Evolutionary conservation across 1,284 basidiomycete genomes (phyloP).

Genomic region (Apiotrichum sp.): DNA sequence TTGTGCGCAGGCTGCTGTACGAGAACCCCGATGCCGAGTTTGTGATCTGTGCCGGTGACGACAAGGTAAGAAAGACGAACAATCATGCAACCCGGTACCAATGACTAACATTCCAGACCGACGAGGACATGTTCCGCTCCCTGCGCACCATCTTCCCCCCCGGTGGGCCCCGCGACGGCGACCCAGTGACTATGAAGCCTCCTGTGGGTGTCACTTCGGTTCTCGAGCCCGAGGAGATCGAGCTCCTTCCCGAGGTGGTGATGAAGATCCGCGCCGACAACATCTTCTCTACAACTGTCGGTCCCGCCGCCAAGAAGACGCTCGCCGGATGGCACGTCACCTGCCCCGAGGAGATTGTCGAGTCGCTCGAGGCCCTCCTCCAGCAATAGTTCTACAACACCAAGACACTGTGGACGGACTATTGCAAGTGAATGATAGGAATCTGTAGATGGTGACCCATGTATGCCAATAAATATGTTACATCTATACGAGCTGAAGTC

Average conservation of each 20-base stretch:
- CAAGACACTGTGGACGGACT: background rate
- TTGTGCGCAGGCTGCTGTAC: slow-evolving; percentile 89
- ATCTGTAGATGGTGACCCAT: too few relatives aligned
- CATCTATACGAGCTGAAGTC: too few relatives aligned
- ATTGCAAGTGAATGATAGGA: too few relatives aligned
- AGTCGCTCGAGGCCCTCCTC: slow-evolving; percentile 36
- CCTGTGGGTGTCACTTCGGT: slow-evolving; percentile 63
- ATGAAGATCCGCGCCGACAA: slow-evolving; percentile 61
- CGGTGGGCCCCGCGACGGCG: slow-evolving; percentile 47
- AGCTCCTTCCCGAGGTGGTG: slow-evolving; percentile 53
- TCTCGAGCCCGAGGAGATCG: slow-evolving; percentile 46
- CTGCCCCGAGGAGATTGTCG: slow-evolving; percentile 46
- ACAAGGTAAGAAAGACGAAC: slow-evolving; percentile 63
- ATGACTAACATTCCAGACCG: slow-evolving; percentile 54
- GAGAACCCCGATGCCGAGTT: slow-evolving; percentile 88
- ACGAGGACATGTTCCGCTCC: slow-evolving; percentile 95
- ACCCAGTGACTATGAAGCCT: slow-evolving; percentile 57
- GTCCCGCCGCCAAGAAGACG: slow-evolving; percentile 77
- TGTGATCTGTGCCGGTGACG: slow-evolving; percentile 94
- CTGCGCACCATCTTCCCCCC: slow-evolving; percentile 53
- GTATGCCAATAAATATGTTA: too few relatives aligned
- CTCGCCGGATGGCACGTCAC: slow-evolving; percentile 85
- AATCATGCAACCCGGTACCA: background rate
- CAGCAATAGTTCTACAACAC: background rate
- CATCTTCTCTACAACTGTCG: slow-evolving; percentile 83